Conservation (phyloP, 306 rosid species). For the Prunus fruticosa region DNA sequence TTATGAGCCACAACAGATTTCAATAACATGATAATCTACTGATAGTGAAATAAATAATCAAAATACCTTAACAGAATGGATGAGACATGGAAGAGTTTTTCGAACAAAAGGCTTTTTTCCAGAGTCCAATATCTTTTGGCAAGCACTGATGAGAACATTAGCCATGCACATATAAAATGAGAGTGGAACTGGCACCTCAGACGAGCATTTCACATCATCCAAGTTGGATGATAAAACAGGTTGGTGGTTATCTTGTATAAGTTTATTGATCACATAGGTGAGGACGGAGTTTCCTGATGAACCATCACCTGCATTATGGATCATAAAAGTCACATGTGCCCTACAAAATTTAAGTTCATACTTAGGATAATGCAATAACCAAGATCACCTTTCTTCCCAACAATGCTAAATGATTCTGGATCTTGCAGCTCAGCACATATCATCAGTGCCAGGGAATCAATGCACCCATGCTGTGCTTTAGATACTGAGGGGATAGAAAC, state of each 20-base stretch:
- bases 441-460: slow-evolving; percentile 88
- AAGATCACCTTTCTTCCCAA: slow-evolving; percentile 45
- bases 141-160: slow-evolving; percentile 83
- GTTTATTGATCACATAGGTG: slow-evolving; percentile 41
- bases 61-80: slow-evolving; percentile 62
- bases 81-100: slow-evolving; percentile 54
- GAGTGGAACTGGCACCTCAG: slow-evolving; percentile 38
- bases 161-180: slow-evolving; percentile 79
- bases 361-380: slow-evolving; percentile 16
- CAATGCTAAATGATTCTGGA: slow-evolving; percentile 30
- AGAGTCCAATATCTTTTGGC: slow-evolving; percentile 69
- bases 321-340: slow-evolving; percentile 20
- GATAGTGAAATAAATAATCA: slow-evolving; percentile 6
- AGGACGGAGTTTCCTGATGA: slow-evolving; percentile 41
- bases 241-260: slow-evolving; percentile 28
- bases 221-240: slow-evolving; percentile 25
- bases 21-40: neutral
- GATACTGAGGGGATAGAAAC: slow-evolving; percentile 49
- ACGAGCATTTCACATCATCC: slow-evolving; percentile 19
- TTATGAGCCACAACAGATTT: slow-evolving; percentile 10
- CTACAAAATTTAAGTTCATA: slow-evolving; percentile 15
- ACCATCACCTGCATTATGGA: slow-evolving; percentile 37
- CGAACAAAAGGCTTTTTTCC: slow-evolving; percentile 51
- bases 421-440: slow-evolving; percentile 72
- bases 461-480: slow-evolving; percentile 91